Base-by-base conservation (phyloP, 768 basidiomycete genomes). In the Amanita inopinata region DNA sequence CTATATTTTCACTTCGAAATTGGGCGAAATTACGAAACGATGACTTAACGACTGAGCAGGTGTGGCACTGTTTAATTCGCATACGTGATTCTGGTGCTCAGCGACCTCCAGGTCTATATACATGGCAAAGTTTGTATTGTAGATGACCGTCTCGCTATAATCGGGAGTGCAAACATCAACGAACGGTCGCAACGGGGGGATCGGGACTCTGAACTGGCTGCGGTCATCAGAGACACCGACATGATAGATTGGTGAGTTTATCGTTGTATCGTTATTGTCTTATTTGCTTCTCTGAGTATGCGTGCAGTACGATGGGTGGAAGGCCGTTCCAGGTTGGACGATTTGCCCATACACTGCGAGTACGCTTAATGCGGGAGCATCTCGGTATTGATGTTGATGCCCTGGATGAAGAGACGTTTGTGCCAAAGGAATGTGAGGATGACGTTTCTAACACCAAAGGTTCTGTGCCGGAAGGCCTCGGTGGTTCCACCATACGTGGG, bases 121-220 rank as follows among this genome's bases (percentile, higher is more conserved):
- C 91, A 94, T 56, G 85, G 73, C 33, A 90, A 91, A 66, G 74
- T 81, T 14, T 83, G 82, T 52, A 80, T 98, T 42, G 92, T 97
- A 3, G 96, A 99, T 57, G 94, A 99, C 58, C 80, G 96, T 40
- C 66, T 92, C 45, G 91, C 78, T 23, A 91, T 96, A 55, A 96
- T 96, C 49, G 91, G 91, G 11, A 92, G 90, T 42, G 94, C 94
- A 12, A 98, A 96, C 59, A 91, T 99, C 66, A 98, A 99, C 56
- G 96, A 99, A 58, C 79, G 96, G 27, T 94, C 90, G 10, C 88
- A 89, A 56, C 74, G 90, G 20, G 96, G 96, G 17, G 94, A 99
- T 58, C 81, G 96, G 20, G 96, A 99, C 60, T 98, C 94, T 2
- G 96, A 99, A 58, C 60, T 98, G 24, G 90, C 91, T 2, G 80